Conservation (phyloP, 768 basidiomycete genomes). For the Leucocoprinus sp. region DNA sequence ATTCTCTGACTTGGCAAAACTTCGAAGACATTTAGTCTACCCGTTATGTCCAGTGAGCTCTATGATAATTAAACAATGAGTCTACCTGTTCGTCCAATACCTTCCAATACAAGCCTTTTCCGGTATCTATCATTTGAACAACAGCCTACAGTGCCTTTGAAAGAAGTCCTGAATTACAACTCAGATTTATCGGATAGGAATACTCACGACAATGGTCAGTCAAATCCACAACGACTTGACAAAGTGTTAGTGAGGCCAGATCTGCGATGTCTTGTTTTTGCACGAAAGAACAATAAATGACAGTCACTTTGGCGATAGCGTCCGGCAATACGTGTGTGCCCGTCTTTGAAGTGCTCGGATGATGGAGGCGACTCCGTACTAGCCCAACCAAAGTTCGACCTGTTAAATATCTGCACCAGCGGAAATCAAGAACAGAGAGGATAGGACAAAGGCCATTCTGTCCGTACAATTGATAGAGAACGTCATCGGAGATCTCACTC, state of each 20-base stretch:
- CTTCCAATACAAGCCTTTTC: constrained; percentile 32
- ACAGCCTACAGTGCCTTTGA: constrained; percentile 36
- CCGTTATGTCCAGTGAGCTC: background rate
- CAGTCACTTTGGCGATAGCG: constrained; percentile 36
- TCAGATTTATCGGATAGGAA: background rate
- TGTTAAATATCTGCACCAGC: constrained; percentile 51
- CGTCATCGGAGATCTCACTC: constrained; percentile 44
- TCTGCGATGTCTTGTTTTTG: constrained; percentile 45
- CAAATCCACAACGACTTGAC: constrained; percentile 32
- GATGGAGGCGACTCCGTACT: constrained; percentile 29
- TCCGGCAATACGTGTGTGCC: background rate
- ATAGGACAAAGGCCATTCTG: constrained; percentile 35
- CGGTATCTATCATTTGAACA: constrained; percentile 52
- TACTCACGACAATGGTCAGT: constrained; percentile 51
- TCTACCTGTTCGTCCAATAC: constrained; percentile 2
- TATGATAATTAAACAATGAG: constrained; percentile 14
- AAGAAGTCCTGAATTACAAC: constrained; percentile 1
- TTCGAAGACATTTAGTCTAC: background rate
- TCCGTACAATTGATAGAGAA: constrained; percentile 30
- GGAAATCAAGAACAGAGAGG: constrained; percentile 42
- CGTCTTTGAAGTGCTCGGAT: background rate
- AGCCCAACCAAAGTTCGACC: constrained; percentile 43
- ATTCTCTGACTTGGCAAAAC: constrained; percentile 9
- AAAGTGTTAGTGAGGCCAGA: constrained; percentile 37
- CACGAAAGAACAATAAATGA: constrained; percentile 52